Base-by-base conservation (phyloP, 306 rosid genomes). In the Clitoria ternatea region DNA sequence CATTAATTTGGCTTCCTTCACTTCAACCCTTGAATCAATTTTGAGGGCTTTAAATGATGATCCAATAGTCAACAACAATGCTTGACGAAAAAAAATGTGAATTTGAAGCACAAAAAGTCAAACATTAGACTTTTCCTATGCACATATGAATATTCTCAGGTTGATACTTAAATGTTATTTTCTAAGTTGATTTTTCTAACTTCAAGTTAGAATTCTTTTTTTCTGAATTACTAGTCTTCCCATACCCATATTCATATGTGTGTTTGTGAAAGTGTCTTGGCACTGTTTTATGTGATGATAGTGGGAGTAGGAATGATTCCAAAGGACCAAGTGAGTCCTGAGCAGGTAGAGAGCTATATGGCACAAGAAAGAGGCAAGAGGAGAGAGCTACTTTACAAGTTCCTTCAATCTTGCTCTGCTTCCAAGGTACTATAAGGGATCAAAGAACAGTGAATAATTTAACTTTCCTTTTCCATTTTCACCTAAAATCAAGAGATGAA, bases 301-400 rank as follows among this genome's bases (percentile, higher is more conserved):
- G 98, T 89, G 80, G 98, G 98, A 86, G 80, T 83, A 30, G 98
- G 98, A 82, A 88, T 83, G 88, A 66, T 92, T 55, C 95, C 96
- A 20, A 81, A 80, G 76, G 80, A 53, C 18, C 96, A 89, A 81
- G 96, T 92, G 77, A 89, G 83, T 79, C 47, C 78, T 56, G 80
- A 80, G 74, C 96, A 85, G 48, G 83, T 92, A 11, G 88, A 88
- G 50, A 85, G 35, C 65, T 81, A 80, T 62, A 70, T 80, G 85
- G 84, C 87, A n/a, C 87, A 88, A 77, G 92, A 92, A 83, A 78
- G 86, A 74, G 84, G 81, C 69, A 92, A 87, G 74, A 84, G 87
- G 37, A 83, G 88, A 77, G 86, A 83, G 27, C 81, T 90, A 13
- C 92, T 92, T 35, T 78, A 88, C 19, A 90, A 77, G 69, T 88